These are phyloP conservation scores for Microsporum canis DNA, from an alignment of 2,329 filamentous ascomycete species.

Conservation along the genomic window DNA sequence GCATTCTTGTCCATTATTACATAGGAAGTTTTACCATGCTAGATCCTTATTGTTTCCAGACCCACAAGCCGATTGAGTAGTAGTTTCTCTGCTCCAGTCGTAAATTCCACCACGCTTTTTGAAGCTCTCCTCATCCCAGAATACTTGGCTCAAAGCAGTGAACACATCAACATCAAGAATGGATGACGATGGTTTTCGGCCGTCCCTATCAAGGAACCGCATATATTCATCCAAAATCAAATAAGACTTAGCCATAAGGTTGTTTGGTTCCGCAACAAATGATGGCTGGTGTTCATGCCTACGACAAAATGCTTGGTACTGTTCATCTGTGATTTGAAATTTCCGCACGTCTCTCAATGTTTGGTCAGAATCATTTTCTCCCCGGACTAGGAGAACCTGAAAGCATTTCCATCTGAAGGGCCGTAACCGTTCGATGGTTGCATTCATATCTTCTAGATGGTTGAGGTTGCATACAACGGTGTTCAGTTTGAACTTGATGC, in stretches of 20 bases:
- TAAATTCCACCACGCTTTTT: conserved; percentile 38
- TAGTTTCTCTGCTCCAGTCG: conserved; percentile 30
- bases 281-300: conserved; percentile 32
- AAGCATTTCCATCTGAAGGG: conserved; percentile 49
- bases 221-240: conserved; percentile 44
- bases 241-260: conserved; percentile 42
- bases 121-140: conserved; percentile 40
- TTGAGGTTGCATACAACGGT: conserved; percentile 44
- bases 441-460: conserved; percentile 41
- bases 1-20: background rate
- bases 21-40: background rate
- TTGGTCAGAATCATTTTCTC: conserved; percentile 41
- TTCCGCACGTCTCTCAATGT: conserved; percentile 33
- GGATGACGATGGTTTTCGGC: conserved; percentile 23
- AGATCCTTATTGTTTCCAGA: background rate
- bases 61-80: background rate
- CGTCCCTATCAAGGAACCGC: conserved; percentile 40
- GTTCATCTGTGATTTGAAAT: conserved; percentile 38
- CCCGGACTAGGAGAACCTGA: conserved; percentile 42
- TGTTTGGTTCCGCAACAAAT: conserved; percentile 42
- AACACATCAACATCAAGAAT: conserved; percentile 41
- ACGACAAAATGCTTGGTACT: conserved; percentile 39
- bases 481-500: conserved; percentile 48
- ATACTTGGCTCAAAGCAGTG: conserved; percentile 35
- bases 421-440: conserved; percentile 27